A percentile compares a stretch with the other conserved stretches of the same genome.
Conservation (phyloP, 345 rosid species). For the Melaleuca alternifolia region DNA sequence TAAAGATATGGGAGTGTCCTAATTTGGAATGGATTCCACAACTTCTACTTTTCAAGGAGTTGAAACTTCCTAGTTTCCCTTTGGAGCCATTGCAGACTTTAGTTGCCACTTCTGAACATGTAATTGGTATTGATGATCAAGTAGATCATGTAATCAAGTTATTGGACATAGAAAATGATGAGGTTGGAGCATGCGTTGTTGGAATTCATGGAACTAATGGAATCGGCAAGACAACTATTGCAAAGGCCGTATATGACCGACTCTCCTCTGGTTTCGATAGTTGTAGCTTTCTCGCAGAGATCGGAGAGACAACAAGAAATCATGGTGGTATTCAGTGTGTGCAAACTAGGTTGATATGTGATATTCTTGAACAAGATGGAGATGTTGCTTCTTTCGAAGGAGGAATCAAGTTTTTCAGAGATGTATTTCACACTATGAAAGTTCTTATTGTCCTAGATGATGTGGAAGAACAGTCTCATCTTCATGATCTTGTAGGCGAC, state of each 20-base stretch:
- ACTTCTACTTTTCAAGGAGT: not conserved
- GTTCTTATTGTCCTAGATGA: not conserved
- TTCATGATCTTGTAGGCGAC: not conserved
- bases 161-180: not conserved
- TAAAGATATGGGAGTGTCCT: not conserved
- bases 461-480: not conserved
- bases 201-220: not conserved
- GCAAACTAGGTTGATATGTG: not conserved
- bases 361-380: not conserved
- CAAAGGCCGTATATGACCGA: not conserved
- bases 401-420: not conserved
- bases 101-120: not conserved
- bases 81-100: not conserved
- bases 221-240: not conserved
- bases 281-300: not conserved
- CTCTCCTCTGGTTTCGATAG: not conserved
- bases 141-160: not conserved
- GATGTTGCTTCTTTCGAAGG: not conserved
- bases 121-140: not conserved
- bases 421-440: not conserved
- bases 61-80: not conserved
- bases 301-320: not conserved
- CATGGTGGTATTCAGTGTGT: not conserved
- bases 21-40: not conserved
- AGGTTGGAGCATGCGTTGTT: rapidly evolving